A percentile compares a stretch with the other conserved stretches of the same genome.
Evolutionary conservation across 176 grass and related monocot genomes (phyloP).

Genomic region (Themeda triandra): DNA sequence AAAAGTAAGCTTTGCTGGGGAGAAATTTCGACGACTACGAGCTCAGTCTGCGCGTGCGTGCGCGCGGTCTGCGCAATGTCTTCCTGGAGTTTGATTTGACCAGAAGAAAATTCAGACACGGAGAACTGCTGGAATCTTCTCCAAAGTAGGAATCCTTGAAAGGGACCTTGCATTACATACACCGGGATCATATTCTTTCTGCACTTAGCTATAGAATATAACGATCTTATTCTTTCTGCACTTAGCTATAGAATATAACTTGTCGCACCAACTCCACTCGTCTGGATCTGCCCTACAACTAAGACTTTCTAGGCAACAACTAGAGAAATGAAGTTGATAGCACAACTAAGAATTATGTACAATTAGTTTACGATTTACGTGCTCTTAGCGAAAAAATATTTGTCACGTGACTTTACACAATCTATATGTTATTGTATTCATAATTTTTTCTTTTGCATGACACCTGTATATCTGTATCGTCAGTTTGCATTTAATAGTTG

Average conservation of each 20-base stretch:
- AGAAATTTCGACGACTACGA: neutral
- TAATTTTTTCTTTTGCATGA: no score
- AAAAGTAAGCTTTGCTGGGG: no score
- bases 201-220: no score
- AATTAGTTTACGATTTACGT: neutral
- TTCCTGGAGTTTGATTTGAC: neutral
- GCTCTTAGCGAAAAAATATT: neutral
- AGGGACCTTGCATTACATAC: neutral
- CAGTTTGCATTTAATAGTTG: no score
- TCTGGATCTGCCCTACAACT: neutral
- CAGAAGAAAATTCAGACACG: neutral
- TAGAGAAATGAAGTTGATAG: neutral
- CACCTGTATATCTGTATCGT: no score
- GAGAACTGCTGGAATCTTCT: neutral
- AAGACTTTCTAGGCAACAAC: neutral
- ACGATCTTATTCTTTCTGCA: no score
- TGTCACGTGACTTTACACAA: neutral
- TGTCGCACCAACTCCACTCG: neutral
- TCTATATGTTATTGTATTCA: no score
- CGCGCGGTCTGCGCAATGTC: neutral
- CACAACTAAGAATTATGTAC: neutral
- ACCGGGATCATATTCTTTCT: conserved; percentile 31
- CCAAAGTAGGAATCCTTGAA: conserved; percentile 13
- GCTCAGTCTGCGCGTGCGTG: neutral
- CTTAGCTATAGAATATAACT: neutral